Evolutionary conservation across 2,329 filamentous ascomycete species (phyloP), one percentile per base, ranked within the genome.

Genomic region (Colletotrichum sp.): DNA sequence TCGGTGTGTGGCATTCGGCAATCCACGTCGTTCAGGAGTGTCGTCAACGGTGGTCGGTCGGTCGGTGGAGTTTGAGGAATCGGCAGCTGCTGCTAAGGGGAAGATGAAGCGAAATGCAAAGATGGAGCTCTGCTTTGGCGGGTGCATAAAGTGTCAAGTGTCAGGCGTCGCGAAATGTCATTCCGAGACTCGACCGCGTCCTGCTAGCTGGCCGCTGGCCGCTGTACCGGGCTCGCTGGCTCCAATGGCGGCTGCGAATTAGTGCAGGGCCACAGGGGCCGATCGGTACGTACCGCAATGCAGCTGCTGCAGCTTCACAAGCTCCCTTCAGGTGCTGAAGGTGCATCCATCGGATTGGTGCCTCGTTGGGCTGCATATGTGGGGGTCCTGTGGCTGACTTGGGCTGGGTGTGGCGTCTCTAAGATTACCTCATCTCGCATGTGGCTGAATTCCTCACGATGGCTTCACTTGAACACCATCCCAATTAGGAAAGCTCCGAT

Each of bases 121-220:
- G 28, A 66, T 44, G 52, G 60, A 44, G 39, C 66, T 73, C 62
- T 52, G 44, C 2, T 21, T 6, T 21, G 44, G 18, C n/a, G n/a
- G 44, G 62, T 76, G 80, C 81, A 83, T 82, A 79, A 82, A 82
- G 30, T 80, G 78, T 76, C 78, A 66, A 79, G 81, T 80, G 80
- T 78, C 79, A 81, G 76, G 77, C 80, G 81, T 82, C 81, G 81
- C 81, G 81, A 82, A 82, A 81, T 82, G 75, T 77, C 77, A 77
- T 77, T 76, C 77, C 77, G 77, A 77, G 71, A 76, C 75, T 76
- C 32, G 65, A 75, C 75, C 75, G 75, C 75, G 71, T 65, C 62
- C 69, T 52, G 44, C 44, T 52, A 52, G 44, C 44, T 52, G 44
- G 44, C 44, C n/a, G 44, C 44, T 52, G 44, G n/a, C 44, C 44